Base-by-base conservation (phyloP, 2,329 filamentous ascomycete species). In the Didymellaceae sp. region DNA sequence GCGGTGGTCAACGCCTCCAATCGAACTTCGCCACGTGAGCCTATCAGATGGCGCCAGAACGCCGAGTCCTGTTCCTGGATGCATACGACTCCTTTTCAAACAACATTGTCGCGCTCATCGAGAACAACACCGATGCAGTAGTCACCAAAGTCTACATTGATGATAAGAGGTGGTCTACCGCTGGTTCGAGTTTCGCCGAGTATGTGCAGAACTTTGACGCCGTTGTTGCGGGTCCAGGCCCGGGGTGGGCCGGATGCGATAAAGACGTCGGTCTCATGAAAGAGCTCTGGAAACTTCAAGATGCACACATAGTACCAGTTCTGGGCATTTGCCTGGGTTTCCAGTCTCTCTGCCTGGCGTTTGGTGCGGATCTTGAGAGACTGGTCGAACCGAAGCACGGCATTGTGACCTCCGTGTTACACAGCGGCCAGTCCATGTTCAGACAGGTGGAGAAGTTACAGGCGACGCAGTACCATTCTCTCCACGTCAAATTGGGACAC, bases 21-120 rank as follows among this genome's bases (percentile, higher is more conserved):
- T 16, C 9, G 20, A 30, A 26, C 7, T 52, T 52, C 38, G 48
- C 48, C 48, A 52, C 48, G 42, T 52, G 37, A 26, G 32, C 38
- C 21, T 18, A 33, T 24, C 48, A 46, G 26, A 71, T 73, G 70
- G 62, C 70, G 41, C 63, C 58, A 45, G 58, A 58, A 37, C 59
- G 60, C 14, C 78, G 78, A 53, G 88, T 97, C 55, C 84, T 97
- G 57, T 96, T 96, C 75, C 81, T 99, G 61, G 94, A 97, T 73
- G 92, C 93, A 55, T 96, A 96, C 75, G 94, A 99, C 77, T 97
- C 92, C 32, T 99, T 97, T 75, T 90, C 91, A 46, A 92, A 96
- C 76, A 97, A 97, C 76, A 94, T 97, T 65, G 86, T 95, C 44
- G 86, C 89, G 5, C 83, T 96, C 25, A 80, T 97, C 37, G 83